Evolutionary conservation across 345 rosid species (phyloP), one percentile per base, ranked within the genome.

Genomic region (Pseudoturritis turrita): DNA sequence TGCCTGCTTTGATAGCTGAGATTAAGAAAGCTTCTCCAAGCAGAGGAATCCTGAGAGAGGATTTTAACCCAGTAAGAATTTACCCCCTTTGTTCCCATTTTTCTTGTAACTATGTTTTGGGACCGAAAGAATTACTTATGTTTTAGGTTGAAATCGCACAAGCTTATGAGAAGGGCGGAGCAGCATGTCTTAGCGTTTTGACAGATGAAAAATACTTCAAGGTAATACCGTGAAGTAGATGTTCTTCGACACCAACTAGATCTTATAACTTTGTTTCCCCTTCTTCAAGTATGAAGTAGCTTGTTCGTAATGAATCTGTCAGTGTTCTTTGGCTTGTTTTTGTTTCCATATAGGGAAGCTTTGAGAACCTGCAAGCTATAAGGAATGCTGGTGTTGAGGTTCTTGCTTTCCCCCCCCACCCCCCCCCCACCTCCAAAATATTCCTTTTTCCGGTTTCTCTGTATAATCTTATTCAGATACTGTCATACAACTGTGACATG

Each of bases 11-110:
- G 82, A 95, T 91, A 72, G 99, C 99, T 71, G 99, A 95, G 79
- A 96, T 95, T 22, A 95, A 95, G 84, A 91, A 91, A 82, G 99
- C 96, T 71, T 95, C 99, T 68, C 99, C 98, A 6, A 95, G 94
- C 60, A 86, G 89, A 76, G 97, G 99, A 59, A 69, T 95, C 53
- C 75, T 95, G 4, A 83, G 99, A 79, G 96, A 89, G 81, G 79
- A 91, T 79, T 91, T 91, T 83, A 84, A 91, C 75, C 98, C 96
- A 0, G 99, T 91, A 73, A 79, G 80, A 59, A 40, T 3, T 39
- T 9, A 13, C 18, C 3, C 31, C 31, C 2, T 17, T 29, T 45
- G 15, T 23, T 13, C 23, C 2, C 26, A 2, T 66, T 1, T 3
- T 26, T 47, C 3, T 17, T 6, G 47, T 44, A 22, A 18, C 18